phyloP scores from a whole-genome alignment of 345 rosid species.

The Eucalyptus urophylla region DNA sequence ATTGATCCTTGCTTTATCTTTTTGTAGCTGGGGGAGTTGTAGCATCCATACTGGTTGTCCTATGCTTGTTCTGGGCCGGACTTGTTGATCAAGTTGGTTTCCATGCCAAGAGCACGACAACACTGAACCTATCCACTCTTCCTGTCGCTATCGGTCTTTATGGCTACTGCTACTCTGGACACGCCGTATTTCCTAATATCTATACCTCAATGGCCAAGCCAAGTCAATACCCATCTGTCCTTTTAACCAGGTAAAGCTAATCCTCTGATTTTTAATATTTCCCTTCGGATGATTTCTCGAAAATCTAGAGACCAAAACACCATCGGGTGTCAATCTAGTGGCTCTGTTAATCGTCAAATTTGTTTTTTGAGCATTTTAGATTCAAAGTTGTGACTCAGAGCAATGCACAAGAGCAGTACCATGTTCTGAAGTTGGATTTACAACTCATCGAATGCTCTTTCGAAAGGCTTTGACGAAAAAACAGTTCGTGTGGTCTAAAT shows the following conservation, averaged over 20 bases:
- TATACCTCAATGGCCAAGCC: constrained; percentile 89
- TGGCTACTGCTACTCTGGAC: constrained; percentile 95
- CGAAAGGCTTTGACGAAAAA: not conserved
- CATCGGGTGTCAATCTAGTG: not conserved
- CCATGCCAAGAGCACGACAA: constrained; percentile 50
- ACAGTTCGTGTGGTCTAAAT: not conserved
- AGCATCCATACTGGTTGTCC: constrained; percentile 70
- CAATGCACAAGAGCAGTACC: not conserved
- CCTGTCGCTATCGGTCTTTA: constrained; percentile 98
- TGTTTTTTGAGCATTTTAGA: not conserved
- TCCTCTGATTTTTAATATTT: not conserved
- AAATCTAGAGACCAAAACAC: not conserved
- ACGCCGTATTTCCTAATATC: constrained; percentile 94
- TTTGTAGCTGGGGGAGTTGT: constrained; percentile 88
- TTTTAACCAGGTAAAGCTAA: constrained; percentile 44
- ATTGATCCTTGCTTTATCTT: not conserved
- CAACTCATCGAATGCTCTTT: not conserved
- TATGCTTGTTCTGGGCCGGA: constrained; percentile 88
- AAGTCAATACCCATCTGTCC: constrained; percentile 58
- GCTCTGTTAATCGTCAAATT: not conserved
- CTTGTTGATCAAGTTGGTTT: constrained; percentile 62
- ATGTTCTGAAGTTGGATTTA: not conserved
- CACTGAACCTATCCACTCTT: constrained; percentile 48
- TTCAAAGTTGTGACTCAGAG: not conserved
- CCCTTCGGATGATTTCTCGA: not conserved